These are phyloP conservation scores for Pseudoturritis turrita DNA, from an alignment of 345 rosid genomes.

Conservation along the genomic window DNA sequence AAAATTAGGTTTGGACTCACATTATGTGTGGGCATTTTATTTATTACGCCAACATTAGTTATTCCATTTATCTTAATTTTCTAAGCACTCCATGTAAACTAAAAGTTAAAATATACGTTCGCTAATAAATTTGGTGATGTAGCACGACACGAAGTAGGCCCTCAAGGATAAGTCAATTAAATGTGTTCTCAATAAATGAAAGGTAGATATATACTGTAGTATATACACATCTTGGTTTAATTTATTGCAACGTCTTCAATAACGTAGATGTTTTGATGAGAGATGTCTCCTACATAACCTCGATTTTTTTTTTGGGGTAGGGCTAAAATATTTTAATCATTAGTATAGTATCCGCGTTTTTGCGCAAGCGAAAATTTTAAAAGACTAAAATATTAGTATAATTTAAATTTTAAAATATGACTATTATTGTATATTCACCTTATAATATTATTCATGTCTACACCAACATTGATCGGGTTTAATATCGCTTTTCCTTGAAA, in stretches of 20 bases:
- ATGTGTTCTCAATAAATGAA: slow-evolving; percentile 3
- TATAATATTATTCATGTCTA: no score
- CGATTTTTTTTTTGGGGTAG: not conserved
- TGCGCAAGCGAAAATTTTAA: no score
- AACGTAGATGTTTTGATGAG: not conserved
- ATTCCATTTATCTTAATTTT: not conserved
- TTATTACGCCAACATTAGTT: not conserved
- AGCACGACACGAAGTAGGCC: not conserved
- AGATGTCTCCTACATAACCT: not conserved
- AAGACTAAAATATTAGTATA: no score
- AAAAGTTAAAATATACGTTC: not conserved
- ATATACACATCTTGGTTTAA: not conserved
- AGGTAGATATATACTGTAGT: not conserved
- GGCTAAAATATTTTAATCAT: no score
- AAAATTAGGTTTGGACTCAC: slow-evolving; percentile 21
- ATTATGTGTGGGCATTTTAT: not conserved
- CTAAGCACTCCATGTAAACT: not conserved
- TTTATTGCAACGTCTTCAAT: slow-evolving; percentile 12
- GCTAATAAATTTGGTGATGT: not conserved
- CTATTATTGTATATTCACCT: no score
- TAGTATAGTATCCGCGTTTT: no score
- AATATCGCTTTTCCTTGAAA: no score
- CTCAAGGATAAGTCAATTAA: slow-evolving; percentile 5
- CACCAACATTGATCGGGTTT: no score
- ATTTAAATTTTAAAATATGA: no score